Base-by-base conservation (phyloP, 2,329 filamentous ascomycete genomes). In the Cercospora zeae-maydis region DNA sequence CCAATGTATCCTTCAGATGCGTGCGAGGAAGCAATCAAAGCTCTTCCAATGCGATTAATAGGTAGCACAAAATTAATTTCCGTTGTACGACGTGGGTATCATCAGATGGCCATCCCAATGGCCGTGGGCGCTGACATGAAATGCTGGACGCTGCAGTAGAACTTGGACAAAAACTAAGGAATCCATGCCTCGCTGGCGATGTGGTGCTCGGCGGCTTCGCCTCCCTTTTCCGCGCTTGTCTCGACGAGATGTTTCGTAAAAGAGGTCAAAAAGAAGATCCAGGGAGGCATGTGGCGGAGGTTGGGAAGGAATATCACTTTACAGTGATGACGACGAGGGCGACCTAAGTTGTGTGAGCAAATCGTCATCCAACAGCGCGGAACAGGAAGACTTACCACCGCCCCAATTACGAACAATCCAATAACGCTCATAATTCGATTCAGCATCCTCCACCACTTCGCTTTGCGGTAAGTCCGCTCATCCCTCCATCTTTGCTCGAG, bases 381-480 rank as follows among this genome's bases (percentile, higher is more conserved):
- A 31, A 31, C 1, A 9, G 27, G 7, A 59, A 9, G 13, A 73
- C 74, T 73, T 57, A 76, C 74, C 27, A 76, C 71, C 52, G 74
- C 75, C 21, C 59, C 75, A 58, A 77, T 71, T 14, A 76, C 67
- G 11, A 67, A 64, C 30, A 77, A 56, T 3, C 75, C 75, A 57
- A 77, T 68, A 14, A 76, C 63, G 63, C 72, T 73, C 75, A 77
- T 77, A 24, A 76, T 67, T 24, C 75, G 70, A 65, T 77, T 77
- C 58, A 76, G 63, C 51, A 68, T 70, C 57, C 75, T 66, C 75
- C 75, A 77, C 75, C 75, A 77, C 45, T 67, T 69, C 4, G 74
- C 75, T 63, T 76, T 76, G 30, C 71, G 42, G 55, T 67, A 76
- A 14, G 57, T 56, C 55, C 67, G 67, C 68, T 76, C 74, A 39